These are phyloP conservation scores for Pholiota adiposa DNA, from an alignment of 1,284 basidiomycete genomes.

Conservation along the genomic window DNA sequence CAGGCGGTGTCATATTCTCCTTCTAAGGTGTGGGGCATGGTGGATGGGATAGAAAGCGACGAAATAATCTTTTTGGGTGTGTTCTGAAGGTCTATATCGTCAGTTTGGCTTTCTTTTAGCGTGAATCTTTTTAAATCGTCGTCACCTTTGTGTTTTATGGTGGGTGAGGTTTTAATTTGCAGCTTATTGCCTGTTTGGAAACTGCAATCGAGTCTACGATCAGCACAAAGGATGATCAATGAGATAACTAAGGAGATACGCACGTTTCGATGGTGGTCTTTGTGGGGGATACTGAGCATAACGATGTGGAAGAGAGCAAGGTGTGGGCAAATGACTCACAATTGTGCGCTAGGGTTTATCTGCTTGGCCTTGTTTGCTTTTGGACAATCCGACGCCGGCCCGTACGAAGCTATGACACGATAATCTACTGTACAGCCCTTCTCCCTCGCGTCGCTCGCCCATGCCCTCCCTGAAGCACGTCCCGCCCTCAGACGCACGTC, in stretches of 20 bases:
- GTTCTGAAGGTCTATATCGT: background rate
- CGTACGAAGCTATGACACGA: background rate
- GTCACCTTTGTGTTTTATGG: background rate
- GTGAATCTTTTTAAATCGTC: background rate
- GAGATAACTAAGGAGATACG: background rate
- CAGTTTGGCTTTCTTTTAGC: background rate
- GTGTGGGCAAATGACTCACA: background rate
- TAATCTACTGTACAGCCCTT: too few relatives aligned
- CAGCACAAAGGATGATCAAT: background rate
- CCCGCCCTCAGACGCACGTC: too few relatives aligned
- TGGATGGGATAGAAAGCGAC: background rate
- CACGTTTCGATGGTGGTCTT: constrained; percentile 1
- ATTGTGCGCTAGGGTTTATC: constrained; percentile 26
- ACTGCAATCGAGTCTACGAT: background rate
- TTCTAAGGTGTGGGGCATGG: constrained; percentile 15
- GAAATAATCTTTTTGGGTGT: background rate
- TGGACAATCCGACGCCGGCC: background rate
- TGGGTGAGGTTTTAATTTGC: constrained; percentile 5
- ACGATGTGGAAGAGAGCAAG: constrained; percentile 5
- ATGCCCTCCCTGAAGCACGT: too few relatives aligned
- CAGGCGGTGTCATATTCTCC: constrained; percentile 12
- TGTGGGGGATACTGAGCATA: constrained; percentile 3
- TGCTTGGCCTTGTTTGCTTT: constrained; percentile 16
- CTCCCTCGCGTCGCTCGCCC: too few relatives aligned
- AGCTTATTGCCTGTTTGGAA: constrained; percentile 10